These are phyloP conservation scores for Penstemon davidsonii DNA, from an alignment of 257 asterid genomes.

Conservation along the genomic window DNA sequence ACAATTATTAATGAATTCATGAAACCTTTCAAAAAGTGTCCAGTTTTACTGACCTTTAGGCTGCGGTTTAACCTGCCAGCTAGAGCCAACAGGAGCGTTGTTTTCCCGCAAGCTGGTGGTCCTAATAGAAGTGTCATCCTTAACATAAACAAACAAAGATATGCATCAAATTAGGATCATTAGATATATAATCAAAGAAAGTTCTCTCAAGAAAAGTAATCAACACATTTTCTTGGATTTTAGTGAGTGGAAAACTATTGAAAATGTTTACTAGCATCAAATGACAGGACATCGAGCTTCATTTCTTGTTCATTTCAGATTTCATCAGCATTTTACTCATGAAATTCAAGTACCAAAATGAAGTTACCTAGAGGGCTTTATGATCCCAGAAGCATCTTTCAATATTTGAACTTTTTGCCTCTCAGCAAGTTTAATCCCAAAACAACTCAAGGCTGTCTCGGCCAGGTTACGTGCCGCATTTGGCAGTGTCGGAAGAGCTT, in stretches of 20 bases:
- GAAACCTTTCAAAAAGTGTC: too few relatives aligned
- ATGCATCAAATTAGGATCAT: background rate
- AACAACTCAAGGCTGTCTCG: slow-evolving; percentile 41
- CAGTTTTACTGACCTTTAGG: slow-evolving; percentile 43
- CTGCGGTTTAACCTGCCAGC: slow-evolving; percentile 54
- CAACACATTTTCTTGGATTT: too few relatives aligned
- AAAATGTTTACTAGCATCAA: too few relatives aligned
- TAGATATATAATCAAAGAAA: too few relatives aligned
- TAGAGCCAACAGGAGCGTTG: slow-evolving; percentile 59
- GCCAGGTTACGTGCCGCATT: slow-evolving; percentile 46
- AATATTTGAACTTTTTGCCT: slow-evolving; percentile 47
- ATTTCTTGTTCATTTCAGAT: too few relatives aligned
- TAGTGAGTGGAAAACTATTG: too few relatives aligned
- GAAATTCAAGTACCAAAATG: background rate
- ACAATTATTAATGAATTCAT: background rate
- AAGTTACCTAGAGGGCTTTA: slow-evolving; percentile 64
- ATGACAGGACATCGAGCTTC: too few relatives aligned
- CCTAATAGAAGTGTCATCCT: slow-evolving; percentile 75
- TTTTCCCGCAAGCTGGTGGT: slow-evolving; percentile 73
- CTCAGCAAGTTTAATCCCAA: slow-evolving; percentile 48
- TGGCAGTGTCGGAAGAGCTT: slow-evolving; percentile 69
- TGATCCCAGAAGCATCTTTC: slow-evolving; percentile 58
- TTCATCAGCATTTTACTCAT: too few relatives aligned
- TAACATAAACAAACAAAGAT: background rate
- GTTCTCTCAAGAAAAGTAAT: too few relatives aligned